A percentile compares a stretch with the other conserved stretches of the same genome.
phyloP scores from a whole-genome alignment of 2,329 filamentous ascomycete species.

The Tolypocladium sp. region DNA sequence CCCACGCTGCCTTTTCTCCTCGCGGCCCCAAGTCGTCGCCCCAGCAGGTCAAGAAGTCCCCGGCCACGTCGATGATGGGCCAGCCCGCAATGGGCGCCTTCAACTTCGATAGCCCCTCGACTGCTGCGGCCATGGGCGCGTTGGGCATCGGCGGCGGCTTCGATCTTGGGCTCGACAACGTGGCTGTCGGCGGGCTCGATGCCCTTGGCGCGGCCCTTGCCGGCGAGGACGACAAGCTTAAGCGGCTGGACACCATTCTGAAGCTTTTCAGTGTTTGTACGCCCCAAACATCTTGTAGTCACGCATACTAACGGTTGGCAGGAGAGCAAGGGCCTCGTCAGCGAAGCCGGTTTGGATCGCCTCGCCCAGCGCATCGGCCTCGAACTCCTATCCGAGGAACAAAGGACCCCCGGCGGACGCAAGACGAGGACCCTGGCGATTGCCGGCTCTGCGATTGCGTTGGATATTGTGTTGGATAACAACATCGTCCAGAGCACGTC shows the following conservation, averaged over 20 bases:
- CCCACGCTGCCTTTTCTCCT: constrained; percentile 51
- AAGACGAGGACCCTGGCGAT: constrained; percentile 50
- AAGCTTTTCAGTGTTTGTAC: constrained; percentile 37
- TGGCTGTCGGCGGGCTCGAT: constrained; percentile 38
- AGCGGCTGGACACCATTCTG: constrained; percentile 43
- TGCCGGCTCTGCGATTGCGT: constrained; percentile 49
- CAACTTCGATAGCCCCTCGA: constrained; percentile 56
- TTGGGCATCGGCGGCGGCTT: constrained; percentile 39
- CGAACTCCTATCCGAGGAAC: constrained; percentile 51
- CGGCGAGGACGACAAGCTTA: constrained; percentile 45
- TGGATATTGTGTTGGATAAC: constrained; percentile 54
- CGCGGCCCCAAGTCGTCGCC: constrained; percentile 50
- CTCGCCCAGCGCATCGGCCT: constrained; percentile 59
- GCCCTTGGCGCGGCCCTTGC: constrained; percentile 27
- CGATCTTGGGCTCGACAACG: constrained; percentile 43
- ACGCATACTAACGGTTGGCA: constrained; percentile 7
- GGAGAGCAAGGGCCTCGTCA: constrained; percentile 54
- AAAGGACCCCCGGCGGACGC: constrained; percentile 34
- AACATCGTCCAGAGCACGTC: constrained; percentile 54
- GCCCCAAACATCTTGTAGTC: neutral
- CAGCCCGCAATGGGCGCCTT: constrained; percentile 36
- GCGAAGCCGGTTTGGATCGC: constrained; percentile 65
- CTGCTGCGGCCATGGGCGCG: constrained; percentile 51
- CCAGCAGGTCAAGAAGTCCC: constrained; percentile 56
- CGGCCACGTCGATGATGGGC: constrained; percentile 43